Conservation (phyloP, 495 filamentous ascomycete species). For the Podospora tetraspora region DNA sequence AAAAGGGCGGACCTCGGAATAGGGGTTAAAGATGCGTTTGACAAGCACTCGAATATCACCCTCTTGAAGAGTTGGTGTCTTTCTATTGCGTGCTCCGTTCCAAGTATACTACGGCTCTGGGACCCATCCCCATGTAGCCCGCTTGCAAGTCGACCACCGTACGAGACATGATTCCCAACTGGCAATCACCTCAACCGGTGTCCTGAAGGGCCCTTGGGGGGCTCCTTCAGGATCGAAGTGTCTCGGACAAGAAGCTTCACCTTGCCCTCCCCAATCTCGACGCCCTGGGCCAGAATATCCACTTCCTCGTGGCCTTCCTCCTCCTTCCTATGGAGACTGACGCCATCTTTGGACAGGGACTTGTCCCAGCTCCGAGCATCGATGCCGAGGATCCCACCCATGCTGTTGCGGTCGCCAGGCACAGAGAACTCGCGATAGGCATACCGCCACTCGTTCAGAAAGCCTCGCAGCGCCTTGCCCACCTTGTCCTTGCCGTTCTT, state of each 20-base stretch:
- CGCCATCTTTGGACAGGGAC: conserved; percentile 47
- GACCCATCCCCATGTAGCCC: not conserved
- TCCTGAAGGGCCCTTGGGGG: conserved; percentile 46
- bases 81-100: not conserved
- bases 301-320: conserved; percentile 53
- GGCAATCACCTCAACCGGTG: conserved; percentile 32
- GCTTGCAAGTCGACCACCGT: not conserved
- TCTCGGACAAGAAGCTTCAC: conserved; percentile 54
- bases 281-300: conserved; percentile 54
- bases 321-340: conserved; percentile 40
- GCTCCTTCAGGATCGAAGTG: conserved; percentile 30
- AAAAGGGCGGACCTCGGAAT: not conserved
- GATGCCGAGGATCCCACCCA: conserved; percentile 91
- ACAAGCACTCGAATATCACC: not conserved
- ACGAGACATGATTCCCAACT: conserved; percentile 1
- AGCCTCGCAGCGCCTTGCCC: conserved; percentile 84
- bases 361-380: conserved; percentile 88
- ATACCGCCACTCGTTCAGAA: conserved; percentile 93
- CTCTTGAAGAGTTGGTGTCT: not conserved
- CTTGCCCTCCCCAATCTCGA: conserved; percentile 56
- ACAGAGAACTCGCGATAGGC: conserved; percentile 95
- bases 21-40: not conserved
- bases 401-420: conserved; percentile 81
- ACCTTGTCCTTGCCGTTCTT: conserved; percentile 99
- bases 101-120: not conserved